Conservation (phyloP, 345 rosid species). For the Iberis pinnata region DNA sequence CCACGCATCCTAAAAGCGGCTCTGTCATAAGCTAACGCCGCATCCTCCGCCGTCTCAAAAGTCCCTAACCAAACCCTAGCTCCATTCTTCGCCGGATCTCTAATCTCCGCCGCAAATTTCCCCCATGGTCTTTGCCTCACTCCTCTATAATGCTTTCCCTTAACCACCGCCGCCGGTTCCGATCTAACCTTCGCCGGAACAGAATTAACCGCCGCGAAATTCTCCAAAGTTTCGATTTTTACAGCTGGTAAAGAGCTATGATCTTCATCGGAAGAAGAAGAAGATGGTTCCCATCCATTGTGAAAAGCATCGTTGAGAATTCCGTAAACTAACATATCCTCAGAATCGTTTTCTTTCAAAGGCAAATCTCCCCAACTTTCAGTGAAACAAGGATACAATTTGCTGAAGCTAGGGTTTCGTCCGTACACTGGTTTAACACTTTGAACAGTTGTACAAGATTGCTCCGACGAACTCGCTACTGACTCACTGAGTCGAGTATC, state of each 20-base stretch:
- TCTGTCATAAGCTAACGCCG: constrained; percentile 89
- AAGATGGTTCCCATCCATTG: constrained; percentile 72
- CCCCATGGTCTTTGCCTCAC: constrained; percentile 99
- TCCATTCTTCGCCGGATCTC: constrained; percentile 97
- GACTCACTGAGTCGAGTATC: constrained; percentile 20
- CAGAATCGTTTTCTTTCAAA: constrained; percentile 64
- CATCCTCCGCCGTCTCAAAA: constrained; percentile 94
- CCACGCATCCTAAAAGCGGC: constrained; percentile 98
- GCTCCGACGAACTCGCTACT: constrained; percentile 13
- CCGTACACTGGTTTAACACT: constrained; percentile 34
- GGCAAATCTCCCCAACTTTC: constrained; percentile 96
- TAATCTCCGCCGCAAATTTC: constrained; percentile 93
- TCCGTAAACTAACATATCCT: constrained; percentile 76
- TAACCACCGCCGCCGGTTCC: constrained; percentile 28
- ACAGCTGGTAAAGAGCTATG: constrained; percentile 23
- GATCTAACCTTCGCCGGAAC: constrained; percentile 17
- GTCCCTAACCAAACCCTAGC: constrained; percentile 99
- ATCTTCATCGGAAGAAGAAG: constrained; percentile 11
- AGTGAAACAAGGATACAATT: constrained; percentile 66
- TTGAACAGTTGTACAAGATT: background rate
- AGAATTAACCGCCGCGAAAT: constrained; percentile 3
- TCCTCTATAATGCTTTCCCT: constrained; percentile 86
- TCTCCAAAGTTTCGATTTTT: constrained; percentile 23
- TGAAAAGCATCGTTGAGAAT: constrained; percentile 66
- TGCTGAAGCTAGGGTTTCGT: constrained; percentile 60